These are phyloP conservation scores for Metschnikowia lunata DNA, from an alignment of 805 yeast species.

Conservation along the genomic window DNA sequence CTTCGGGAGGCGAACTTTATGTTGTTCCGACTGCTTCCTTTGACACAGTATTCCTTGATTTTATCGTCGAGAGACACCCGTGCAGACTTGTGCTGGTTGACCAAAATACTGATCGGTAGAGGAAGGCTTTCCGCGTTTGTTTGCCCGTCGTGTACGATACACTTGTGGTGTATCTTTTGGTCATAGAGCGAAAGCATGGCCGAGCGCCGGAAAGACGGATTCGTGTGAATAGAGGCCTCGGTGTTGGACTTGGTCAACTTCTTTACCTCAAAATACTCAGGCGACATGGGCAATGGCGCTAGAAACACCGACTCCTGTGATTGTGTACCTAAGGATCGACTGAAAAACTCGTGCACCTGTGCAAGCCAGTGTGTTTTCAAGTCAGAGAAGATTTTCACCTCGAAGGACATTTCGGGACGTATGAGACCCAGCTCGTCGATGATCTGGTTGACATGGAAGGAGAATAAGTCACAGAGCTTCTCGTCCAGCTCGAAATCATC, in stretches of 20 bases:
- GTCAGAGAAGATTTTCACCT: slow-evolving; percentile 34
- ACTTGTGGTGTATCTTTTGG: slow-evolving; percentile 32
- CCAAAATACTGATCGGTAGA: slow-evolving; percentile 33
- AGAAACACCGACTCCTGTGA: slow-evolving; percentile 14
- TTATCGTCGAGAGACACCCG: slow-evolving; percentile 29
- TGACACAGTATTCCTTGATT: slow-evolving; percentile 18
- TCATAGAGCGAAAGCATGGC: slow-evolving; percentile 45
- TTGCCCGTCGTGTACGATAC: slow-evolving; percentile 27
- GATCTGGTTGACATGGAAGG: slow-evolving; percentile 44
- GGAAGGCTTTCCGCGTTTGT: slow-evolving; percentile 33
- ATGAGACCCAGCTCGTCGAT: slow-evolving; percentile 29
- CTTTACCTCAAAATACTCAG: slow-evolving; percentile 21
- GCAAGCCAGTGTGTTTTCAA: slow-evolving; percentile 40
- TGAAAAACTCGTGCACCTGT: slow-evolving; percentile 31
- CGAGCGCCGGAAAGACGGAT: slow-evolving; percentile 41
- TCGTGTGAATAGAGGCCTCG: slow-evolving; percentile 38
- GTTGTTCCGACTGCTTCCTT: slow-evolving; percentile 1
- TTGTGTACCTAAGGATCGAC: slow-evolving; percentile 15
- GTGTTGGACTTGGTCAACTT: slow-evolving; percentile 31
- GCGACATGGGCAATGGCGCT: slow-evolving; percentile 23
- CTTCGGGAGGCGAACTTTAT: slow-evolving; percentile 2
- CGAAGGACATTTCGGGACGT: slow-evolving; percentile 27
- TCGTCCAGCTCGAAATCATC: slow-evolving; percentile 58
- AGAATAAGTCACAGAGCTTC: slow-evolving; percentile 39
- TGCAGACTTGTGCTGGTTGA: slow-evolving; percentile 37